A percentile compares a stretch with the other conserved stretches of the same genome.
Conservation (phyloP, 768 basidiomycete genomes). For the Filobasidium wieringae region DNA sequence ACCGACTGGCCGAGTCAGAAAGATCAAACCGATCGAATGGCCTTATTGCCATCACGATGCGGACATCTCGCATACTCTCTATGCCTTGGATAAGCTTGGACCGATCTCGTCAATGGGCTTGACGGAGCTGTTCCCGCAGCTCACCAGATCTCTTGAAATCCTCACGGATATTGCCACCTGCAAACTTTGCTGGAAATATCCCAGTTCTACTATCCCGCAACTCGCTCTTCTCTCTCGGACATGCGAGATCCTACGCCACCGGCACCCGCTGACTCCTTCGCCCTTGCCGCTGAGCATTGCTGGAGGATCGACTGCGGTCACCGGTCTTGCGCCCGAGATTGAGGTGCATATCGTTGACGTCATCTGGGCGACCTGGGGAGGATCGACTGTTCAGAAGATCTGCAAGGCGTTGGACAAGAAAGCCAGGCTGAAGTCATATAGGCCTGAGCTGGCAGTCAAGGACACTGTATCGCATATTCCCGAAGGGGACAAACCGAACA, state of each 20-base stretch:
- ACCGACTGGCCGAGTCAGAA: too few relatives aligned
- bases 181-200: background rate
- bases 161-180: background rate
- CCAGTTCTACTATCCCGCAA: conserved; percentile 2
- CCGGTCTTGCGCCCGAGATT: conserved; percentile 11
- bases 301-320: conserved; percentile 3
- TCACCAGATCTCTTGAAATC: conserved; percentile 4
- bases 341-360: conserved; percentile 15
- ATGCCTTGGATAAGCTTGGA: background rate
- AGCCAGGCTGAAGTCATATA: background rate
- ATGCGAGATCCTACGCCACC: background rate
- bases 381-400: conserved; percentile 4
- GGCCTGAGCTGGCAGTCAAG: too few relatives aligned
- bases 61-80: background rate
- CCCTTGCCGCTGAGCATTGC: conserved; percentile 11
- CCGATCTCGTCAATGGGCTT: background rate
- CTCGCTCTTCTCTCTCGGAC: conserved; percentile 13
- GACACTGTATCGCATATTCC: too few relatives aligned
- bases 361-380: conserved; percentile 11
- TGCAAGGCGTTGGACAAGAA: conserved; percentile 2
- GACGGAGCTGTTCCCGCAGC: background rate
- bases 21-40: too few relatives aligned
- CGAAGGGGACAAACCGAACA: too few relatives aligned
- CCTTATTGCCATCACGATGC: conserved; percentile 4
- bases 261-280: conserved; percentile 10